Base-by-base conservation (phyloP, 129 eudicot species). In the Flaveria robusta region DNA sequence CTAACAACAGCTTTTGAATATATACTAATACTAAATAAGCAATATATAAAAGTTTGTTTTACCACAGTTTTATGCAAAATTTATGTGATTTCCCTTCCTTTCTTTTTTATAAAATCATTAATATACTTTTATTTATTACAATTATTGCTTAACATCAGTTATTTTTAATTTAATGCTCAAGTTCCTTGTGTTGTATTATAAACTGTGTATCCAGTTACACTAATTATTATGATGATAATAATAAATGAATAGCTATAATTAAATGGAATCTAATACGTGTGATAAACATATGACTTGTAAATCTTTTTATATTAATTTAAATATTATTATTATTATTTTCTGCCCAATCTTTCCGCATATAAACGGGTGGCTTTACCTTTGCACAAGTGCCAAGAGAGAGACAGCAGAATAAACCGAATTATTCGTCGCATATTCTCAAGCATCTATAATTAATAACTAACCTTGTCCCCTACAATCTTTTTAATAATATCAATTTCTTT, bases 361-460 rank as follows among this genome's bases (percentile, higher is more conserved):
- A 72, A 52, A 72, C 50, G 68, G 47, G 74, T 79, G 42, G 78
- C 79, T 65, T 80, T 73, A 72, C 72, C 79, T 75, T 75, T 64
- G 66, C 79, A 73, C 39, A 66, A 43, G 69, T 80, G 70, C 70
- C 79, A 80, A 66, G 79, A 73, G 83, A 52, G 74, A 55, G 70
- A 77, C 76, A 56, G 27, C 63, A 79, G 18, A 69, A 31, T 58
- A 45, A 45, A 79, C 42, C 11, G 79, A 67, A 65, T 73, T 66
- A 74, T 80, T 66, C 79, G 4, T 54, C 20, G 83, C 79, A 80
- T 80, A 80, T 80, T 54, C 79, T 41, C 52, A 20, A 24, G 4
- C 47, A 58, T 41, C 65, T 31, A 70, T 7, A 22, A 37, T 34
- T 13, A 66, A 34, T 39, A 9, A 16, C 49, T 43, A 70, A 41